These are phyloP conservation scores for Phytophthora citrophthora DNA, from an alignment of 352 stramenopile species.

Conservation along the genomic window DNA sequence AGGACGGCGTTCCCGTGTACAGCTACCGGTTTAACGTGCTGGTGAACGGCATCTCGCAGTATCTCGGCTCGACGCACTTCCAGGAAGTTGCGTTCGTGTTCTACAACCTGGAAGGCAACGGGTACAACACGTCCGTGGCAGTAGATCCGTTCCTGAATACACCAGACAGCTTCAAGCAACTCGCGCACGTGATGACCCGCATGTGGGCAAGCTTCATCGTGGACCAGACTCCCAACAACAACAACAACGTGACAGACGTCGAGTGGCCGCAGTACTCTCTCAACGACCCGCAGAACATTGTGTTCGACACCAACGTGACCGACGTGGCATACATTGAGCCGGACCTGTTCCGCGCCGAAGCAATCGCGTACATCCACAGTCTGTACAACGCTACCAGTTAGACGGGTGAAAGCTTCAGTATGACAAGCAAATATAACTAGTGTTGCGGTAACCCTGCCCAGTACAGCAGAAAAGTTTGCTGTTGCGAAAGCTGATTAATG, in stretches of 20 bases:
- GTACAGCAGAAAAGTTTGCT: too few relatives aligned
- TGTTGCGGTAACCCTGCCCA: conserved; percentile 1
- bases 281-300: conserved; percentile 29
- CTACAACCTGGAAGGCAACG: conserved; percentile 30
- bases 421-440: conserved; percentile 1
- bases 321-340: conserved; percentile 21
- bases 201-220: conserved; percentile 43
- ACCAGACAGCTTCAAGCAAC: conserved; percentile 18
- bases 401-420: background rate
- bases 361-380: conserved; percentile 25
- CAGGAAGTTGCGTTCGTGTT: conserved; percentile 38
- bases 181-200: conserved; percentile 30
- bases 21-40: conserved; percentile 40
- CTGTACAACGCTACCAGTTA: conserved; percentile 15
- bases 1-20: conserved; percentile 26
- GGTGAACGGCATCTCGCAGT: conserved; percentile 4
- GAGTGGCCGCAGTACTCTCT: conserved; percentile 31
- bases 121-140: conserved; percentile 30
- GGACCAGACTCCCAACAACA: conserved; percentile 16
- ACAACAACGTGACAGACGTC: conserved; percentile 16
- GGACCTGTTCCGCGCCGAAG: conserved; percentile 31
- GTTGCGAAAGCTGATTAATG: background rate
- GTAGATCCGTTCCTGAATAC: conserved; percentile 31
- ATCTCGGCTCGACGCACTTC: conserved; percentile 32
- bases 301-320: conserved; percentile 29